phyloP scores from a whole-genome alignment of 805 yeast genomes.

The Candida jianshihensis region DNA sequence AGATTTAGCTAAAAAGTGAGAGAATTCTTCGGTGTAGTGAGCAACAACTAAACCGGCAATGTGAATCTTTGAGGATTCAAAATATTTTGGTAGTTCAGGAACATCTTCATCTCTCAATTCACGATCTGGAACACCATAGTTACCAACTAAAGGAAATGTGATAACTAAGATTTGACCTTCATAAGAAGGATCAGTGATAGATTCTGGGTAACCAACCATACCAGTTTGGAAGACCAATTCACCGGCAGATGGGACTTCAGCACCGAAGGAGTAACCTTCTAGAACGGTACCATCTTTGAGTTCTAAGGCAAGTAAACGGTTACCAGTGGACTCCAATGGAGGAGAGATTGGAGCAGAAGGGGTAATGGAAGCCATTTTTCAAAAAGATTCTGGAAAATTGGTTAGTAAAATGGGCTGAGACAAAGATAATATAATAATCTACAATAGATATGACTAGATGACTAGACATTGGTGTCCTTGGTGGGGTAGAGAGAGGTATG shows the following conservation, averaged over 20 bases:
- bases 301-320: conserved; percentile 81
- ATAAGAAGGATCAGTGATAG: conserved; percentile 96
- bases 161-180: conserved; percentile 96
- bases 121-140: conserved; percentile 98
- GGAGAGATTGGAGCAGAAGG: conserved; percentile 85
- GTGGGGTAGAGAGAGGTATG: background rate
- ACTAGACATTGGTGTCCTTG: too few species aligned
- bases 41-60: conserved; percentile 96
- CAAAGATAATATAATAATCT: too few species aligned
- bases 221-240: conserved; percentile 99
- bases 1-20: conserved; percentile 88
- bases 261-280: conserved; percentile 97
- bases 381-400: too few species aligned
- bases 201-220: conserved; percentile 99
- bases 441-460: background rate
- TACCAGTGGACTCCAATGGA: conserved; percentile 78
- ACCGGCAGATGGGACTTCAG: conserved; percentile 83
- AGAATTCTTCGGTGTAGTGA: conserved; percentile 92
- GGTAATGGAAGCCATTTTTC: conserved; percentile 30
- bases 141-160: conserved; percentile 95
- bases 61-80: conserved; percentile 89
- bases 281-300: conserved; percentile 78
- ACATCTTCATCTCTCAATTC: conserved; percentile 65
- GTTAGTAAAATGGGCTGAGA: too few species aligned
- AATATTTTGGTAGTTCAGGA: conserved; percentile 77